Evolutionary conservation across 768 basidiomycete genomes (phyloP).

Genomic region (Hirschioporus abietinus): DNA sequence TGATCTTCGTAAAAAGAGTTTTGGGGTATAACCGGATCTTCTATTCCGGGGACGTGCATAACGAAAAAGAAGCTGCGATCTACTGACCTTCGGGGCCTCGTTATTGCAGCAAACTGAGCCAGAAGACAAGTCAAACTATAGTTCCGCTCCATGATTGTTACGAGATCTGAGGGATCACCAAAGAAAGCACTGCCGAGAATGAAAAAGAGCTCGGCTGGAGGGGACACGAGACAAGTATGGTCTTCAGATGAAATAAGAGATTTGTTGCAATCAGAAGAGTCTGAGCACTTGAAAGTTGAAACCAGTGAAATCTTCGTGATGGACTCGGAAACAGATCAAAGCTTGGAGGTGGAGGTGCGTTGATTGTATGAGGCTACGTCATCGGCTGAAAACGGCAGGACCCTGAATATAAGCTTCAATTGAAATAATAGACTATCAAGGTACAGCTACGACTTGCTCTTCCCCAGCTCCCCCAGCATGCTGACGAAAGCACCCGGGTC

Average conservation of each 20-base stretch:
- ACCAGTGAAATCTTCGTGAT: not conserved
- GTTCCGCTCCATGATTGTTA: not conserved
- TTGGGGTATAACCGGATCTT: not conserved
- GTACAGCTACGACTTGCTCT: constrained; percentile 24
- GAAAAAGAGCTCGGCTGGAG: not conserved
- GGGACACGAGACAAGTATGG: not conserved
- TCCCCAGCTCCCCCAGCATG: constrained; percentile 62
- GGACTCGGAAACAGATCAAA: too few relatives aligned
- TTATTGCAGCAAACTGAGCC: not conserved
- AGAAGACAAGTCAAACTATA: not conserved
- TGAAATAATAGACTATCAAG: not conserved
- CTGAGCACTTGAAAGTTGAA: not conserved
- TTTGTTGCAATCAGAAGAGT: not conserved
- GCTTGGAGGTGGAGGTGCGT: too few relatives aligned
- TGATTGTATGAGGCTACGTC: not conserved
- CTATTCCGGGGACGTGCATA: not conserved
- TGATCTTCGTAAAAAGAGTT: not conserved
- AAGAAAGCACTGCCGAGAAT: not conserved
- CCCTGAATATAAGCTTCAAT: not conserved
- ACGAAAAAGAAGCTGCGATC: not conserved
- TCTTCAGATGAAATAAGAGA: not conserved
- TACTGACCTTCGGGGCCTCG: not conserved
- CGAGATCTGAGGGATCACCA: not conserved
- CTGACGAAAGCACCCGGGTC: constrained; percentile 83
- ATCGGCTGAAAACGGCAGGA: not conserved